A percentile compares a stretch with the other conserved stretches of the same genome.
phyloP scores from a whole-genome alignment of 768 basidiomycete genomes.

The Pulveroboletus sp. region DNA sequence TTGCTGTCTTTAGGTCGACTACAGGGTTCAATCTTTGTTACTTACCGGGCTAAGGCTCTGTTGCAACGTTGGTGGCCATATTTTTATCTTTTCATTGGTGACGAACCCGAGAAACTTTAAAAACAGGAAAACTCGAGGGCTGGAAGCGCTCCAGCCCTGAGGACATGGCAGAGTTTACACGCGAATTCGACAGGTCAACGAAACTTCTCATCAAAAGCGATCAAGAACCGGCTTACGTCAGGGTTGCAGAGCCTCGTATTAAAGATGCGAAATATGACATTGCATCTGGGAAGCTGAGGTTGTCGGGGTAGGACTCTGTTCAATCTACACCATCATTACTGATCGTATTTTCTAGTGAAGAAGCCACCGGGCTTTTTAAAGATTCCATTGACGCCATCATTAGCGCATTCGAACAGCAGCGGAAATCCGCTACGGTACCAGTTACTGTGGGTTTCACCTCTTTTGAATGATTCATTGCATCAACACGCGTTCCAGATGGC shows the following conservation, averaged over 20 bases:
- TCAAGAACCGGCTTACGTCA: slow-evolving; percentile 8
- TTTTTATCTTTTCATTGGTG: background rate
- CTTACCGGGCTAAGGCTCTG: slow-evolving; percentile 32
- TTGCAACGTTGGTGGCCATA: slow-evolving; percentile 29
- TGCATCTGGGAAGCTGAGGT: slow-evolving; percentile 4
- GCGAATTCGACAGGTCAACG: slow-evolving; percentile 3
- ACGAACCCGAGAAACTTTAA: background rate
- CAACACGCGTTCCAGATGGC: slow-evolving; percentile 1
- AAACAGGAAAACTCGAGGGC: slow-evolving; percentile 3
- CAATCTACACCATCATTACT: background rate
- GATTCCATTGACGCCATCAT: slow-evolving; percentile 9
- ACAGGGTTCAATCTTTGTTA: slow-evolving; percentile 45
- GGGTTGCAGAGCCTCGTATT: slow-evolving; percentile 1
- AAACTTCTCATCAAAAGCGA: slow-evolving; percentile 6
- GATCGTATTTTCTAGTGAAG: background rate
- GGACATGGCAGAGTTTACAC: background rate
- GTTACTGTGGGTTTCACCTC: background rate
- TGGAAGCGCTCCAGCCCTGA: background rate
- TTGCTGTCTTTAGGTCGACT: slow-evolving; percentile 32
- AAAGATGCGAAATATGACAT: background rate
- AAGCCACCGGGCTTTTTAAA: slow-evolving; percentile 6
- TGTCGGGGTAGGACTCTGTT: slow-evolving; percentile 9
- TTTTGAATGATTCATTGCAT: background rate
- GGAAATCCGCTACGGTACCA: background rate
- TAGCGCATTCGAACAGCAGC: slow-evolving; percentile 8